Conservation (phyloP, 2,329 filamentous ascomycete species). For the Diaporthe citriasiana region DNA sequence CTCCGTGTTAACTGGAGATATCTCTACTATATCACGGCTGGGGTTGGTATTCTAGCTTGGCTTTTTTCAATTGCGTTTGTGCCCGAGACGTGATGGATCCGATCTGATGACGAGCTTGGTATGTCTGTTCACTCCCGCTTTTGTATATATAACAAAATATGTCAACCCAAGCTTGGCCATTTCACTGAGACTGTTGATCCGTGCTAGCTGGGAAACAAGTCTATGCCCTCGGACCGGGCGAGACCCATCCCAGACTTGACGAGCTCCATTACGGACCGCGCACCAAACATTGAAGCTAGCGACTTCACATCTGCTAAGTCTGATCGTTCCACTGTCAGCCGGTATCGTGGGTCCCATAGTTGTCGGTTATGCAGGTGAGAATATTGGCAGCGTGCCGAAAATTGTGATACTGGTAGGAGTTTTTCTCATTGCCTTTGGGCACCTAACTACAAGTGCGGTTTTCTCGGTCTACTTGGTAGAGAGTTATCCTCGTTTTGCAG, state of each 20-base stretch:
- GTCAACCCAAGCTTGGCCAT: too few species aligned
- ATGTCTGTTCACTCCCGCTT: not conserved
- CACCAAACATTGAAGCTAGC: too few species aligned
- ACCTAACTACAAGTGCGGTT: conserved; percentile 45
- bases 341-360: conserved; percentile 46
- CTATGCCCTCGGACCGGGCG: conserved; percentile 46
- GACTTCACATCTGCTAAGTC: conserved; percentile 47
- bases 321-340: conserved; percentile 45
- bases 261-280: conserved; percentile 46
- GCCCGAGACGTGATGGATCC: conserved; percentile 50
- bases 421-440: conserved; percentile 45
- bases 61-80: conserved; percentile 48
- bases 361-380: conserved; percentile 46
- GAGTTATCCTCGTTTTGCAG: conserved; percentile 47
- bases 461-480: conserved; percentile 48
- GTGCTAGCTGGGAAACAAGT: conserved; percentile 45
- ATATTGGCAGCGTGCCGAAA: conserved; percentile 43
- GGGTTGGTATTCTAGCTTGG: conserved; percentile 49
- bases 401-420: conserved; percentile 45
- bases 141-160: too few species aligned
- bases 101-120: conserved; percentile 48
- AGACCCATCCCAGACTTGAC: conserved; percentile 49
- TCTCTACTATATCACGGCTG: conserved; percentile 52
- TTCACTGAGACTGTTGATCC: not conserved
- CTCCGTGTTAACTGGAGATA: conserved; percentile 49